Conservation (phyloP, 371 early-diverging fungal species). For the Entomophthora muscae region DNA sequence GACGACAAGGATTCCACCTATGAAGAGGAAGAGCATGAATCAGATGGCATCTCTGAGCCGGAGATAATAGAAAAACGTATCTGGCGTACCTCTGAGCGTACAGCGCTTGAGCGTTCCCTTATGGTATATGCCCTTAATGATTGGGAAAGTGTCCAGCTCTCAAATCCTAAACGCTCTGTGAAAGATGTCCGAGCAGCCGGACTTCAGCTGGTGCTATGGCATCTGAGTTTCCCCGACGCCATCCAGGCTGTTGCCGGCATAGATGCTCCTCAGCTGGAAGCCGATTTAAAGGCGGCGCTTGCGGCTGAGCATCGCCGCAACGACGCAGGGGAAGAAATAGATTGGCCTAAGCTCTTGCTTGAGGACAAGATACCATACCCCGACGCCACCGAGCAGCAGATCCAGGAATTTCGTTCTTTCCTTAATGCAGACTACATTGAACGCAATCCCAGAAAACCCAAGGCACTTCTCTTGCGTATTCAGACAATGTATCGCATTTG, state of each 20-base stretch:
- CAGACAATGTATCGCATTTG: slow-evolving; percentile 57
- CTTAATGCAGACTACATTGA: slow-evolving; percentile 47
- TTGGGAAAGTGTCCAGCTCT: slow-evolving; percentile 49
- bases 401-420: slow-evolving; percentile 41
- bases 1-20: too few relatives aligned
- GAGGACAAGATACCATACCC: slow-evolving; percentile 33
- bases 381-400: slow-evolving; percentile 36
- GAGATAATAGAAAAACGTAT: slow-evolving; percentile 20
- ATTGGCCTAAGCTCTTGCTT: not conserved
- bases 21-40: too few relatives aligned
- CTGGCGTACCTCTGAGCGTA: slow-evolving; percentile 62
- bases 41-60: too few relatives aligned
- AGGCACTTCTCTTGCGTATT: slow-evolving; percentile 56
- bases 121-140: slow-evolving; percentile 66
- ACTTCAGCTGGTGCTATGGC: slow-evolving; percentile 15
- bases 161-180: slow-evolving; percentile 34
- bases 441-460: slow-evolving; percentile 43
- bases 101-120: slow-evolving; percentile 53
- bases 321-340: not conserved
- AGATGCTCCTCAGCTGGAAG: not conserved
- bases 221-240: slow-evolving; percentile 11
- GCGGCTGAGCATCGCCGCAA: not conserved
- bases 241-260: not conserved
- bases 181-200: slow-evolving; percentile 32
- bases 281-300: not conserved